Evolutionary conservation across 1,139 yeast genomes (phyloP).

Genomic region (Tardiomyces digboiensis): DNA sequence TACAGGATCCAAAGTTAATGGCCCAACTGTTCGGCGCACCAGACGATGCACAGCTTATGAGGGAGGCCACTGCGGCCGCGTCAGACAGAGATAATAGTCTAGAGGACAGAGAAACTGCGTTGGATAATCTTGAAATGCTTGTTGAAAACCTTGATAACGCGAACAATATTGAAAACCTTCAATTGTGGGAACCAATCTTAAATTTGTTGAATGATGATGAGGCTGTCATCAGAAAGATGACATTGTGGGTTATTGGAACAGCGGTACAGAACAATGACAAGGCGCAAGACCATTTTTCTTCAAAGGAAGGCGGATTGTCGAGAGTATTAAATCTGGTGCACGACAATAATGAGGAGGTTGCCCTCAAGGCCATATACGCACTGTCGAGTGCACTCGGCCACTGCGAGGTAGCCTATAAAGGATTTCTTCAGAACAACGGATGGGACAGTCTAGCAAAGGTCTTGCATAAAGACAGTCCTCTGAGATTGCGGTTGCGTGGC

Average conservation of each 20-base stretch:
- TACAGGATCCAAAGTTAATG: constrained; percentile 68
- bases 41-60: constrained; percentile 84
- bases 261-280: constrained; percentile 87
- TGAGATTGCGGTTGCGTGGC: constrained; percentile 37
- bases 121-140: constrained; percentile 90
- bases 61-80: constrained; percentile 56
- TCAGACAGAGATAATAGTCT: constrained; percentile 49
- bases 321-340: constrained; percentile 16
- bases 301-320: constrained; percentile 16
- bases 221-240: constrained; percentile 41
- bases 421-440: constrained; percentile 53
- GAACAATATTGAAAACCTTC: constrained; percentile 75
- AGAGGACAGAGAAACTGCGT: constrained; percentile 58
- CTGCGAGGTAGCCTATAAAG: constrained; percentile 43
- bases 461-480: constrained; percentile 12
- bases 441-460: constrained; percentile 38
- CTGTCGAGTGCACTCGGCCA: constrained; percentile 70
- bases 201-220: constrained; percentile 36
- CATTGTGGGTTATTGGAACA: constrained; percentile 75
- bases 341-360: constrained; percentile 22
- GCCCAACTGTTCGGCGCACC: constrained; percentile 75
- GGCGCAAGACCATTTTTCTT: constrained; percentile 48
- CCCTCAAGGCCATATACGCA: constrained; percentile 68
- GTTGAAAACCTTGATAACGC: constrained; percentile 94
- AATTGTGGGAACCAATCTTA: constrained; percentile 67